phyloP scores from a whole-genome alignment of 1,284 basidiomycete genomes.

The Cutaneotrichosporon sp. region DNA sequence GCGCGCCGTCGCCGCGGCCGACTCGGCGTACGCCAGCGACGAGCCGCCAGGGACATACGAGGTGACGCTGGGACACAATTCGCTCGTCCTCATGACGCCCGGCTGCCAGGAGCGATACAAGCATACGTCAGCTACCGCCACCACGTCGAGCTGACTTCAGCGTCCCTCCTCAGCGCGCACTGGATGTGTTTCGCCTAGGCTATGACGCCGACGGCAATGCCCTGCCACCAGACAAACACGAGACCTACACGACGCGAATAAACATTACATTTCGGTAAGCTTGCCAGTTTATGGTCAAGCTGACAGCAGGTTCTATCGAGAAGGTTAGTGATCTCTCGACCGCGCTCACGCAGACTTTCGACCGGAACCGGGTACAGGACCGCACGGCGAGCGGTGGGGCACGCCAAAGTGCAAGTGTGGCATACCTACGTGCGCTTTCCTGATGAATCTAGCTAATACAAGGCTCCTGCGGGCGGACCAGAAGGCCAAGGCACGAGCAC shows the following conservation, averaged over 20 bases:
- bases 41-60: slow-evolving; percentile 67
- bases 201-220: slow-evolving; percentile 38
- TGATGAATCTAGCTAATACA: not conserved
- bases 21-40: slow-evolving; percentile 53
- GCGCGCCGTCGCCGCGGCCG: slow-evolving; percentile 46
- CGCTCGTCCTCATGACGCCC: slow-evolving; percentile 86
- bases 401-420: slow-evolving; percentile 66
- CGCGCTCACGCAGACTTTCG: slow-evolving; percentile 62
- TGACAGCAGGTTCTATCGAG: slow-evolving; percentile 31
- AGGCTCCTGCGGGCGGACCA: slow-evolving; percentile 49
- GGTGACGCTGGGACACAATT: slow-evolving; percentile 76
- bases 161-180: slow-evolving; percentile 65
- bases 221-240: slow-evolving; percentile 30
- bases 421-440: slow-evolving; percentile 57
- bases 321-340: slow-evolving; percentile 21
- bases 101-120: slow-evolving; percentile 86
- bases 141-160: slow-evolving; percentile 16
- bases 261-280: slow-evolving; percentile 72
- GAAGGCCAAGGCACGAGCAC: slow-evolving; percentile 40
- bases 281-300: not conserved
- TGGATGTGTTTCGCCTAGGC: slow-evolving; percentile 69
- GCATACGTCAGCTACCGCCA: slow-evolving; percentile 40
- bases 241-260: slow-evolving; percentile 64
- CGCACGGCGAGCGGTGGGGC: slow-evolving; percentile 30
- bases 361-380: slow-evolving; percentile 48